phyloP scores from a whole-genome alignment of 2,329 filamentous ascomycete species.

The Pyricularia pennisetigena region DNA sequence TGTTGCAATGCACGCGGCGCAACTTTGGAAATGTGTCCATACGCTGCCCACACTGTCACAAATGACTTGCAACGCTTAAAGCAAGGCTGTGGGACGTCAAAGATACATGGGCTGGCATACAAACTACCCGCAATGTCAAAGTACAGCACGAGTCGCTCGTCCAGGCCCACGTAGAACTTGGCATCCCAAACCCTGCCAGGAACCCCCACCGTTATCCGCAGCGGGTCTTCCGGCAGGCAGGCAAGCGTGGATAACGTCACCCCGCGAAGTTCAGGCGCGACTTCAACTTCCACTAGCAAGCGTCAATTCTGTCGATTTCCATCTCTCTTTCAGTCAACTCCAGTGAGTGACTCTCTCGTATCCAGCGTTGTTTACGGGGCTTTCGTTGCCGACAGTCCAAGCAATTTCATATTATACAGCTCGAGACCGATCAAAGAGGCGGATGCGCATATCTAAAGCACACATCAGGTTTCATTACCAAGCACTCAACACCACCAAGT shows the following conservation, averaged over 20 bases:
- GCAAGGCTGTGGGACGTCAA: not conserved
- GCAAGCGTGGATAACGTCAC: not conserved
- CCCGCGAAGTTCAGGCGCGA: not conserved
- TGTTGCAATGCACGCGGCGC: not conserved
- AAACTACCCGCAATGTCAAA: not conserved
- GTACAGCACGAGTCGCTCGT: not conserved
- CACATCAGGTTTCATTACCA: not conserved
- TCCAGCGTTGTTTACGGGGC: not conserved
- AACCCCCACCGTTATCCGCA: not conserved
- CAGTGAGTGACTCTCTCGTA: not conserved
- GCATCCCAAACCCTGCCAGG: not conserved
- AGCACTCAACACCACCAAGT: not conserved
- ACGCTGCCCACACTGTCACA: not conserved
- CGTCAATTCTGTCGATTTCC: not conserved
- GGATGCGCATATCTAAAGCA: not conserved
- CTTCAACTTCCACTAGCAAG: not conserved
- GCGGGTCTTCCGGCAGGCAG: not conserved
- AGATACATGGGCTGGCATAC: not conserved
- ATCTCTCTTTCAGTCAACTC: not conserved
- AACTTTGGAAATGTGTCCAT: slow-evolving; percentile 1
- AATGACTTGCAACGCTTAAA: not conserved
- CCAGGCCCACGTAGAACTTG: not conserved
- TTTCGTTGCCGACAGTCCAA: not conserved
- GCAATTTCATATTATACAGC: not conserved
- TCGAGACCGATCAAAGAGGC: not conserved